A percentile compares a stretch with the other conserved stretches of the same genome.
phyloP scores from a whole-genome alignment of 2,329 filamentous ascomycete species.

The Biscogniauxia marginata region DNA sequence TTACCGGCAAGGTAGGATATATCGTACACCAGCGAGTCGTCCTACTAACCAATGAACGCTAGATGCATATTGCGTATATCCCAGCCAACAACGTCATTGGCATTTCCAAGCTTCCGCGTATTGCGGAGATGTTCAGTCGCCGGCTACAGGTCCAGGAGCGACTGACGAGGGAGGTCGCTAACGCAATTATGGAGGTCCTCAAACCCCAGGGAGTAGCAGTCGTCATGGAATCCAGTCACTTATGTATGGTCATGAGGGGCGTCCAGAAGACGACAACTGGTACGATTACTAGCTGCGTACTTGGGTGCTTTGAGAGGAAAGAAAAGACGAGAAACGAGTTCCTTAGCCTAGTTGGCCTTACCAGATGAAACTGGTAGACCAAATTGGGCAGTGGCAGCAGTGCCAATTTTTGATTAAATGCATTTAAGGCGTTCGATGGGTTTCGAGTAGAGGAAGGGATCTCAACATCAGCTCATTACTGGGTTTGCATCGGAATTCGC shows the following conservation, averaged over 20 bases:
- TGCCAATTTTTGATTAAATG: conserved; percentile 1
- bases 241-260: conserved; percentile 99
- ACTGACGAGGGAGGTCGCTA: conserved; percentile 91
- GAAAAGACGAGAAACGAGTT: conserved; percentile 97
- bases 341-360: conserved; percentile 74
- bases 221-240: conserved; percentile 93
- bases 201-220: conserved; percentile 94
- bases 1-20: conserved; percentile 79
- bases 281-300: conserved; percentile 94
- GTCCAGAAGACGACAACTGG: conserved; percentile 85
- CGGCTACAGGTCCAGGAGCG: conserved; percentile 95
- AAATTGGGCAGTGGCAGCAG: neutral
- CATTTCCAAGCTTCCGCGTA: conserved; percentile 90
- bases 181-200: conserved; percentile 89
- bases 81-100: conserved; percentile 85
- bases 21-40: neutral
- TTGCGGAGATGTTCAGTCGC: conserved; percentile 95
- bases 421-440: conserved; percentile 19
- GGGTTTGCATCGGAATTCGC: conserved; percentile 11
- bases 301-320: conserved; percentile 91
- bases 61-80: conserved; percentile 99
- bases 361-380: conserved; percentile 23
- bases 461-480: conserved; percentile 31
- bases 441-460: conserved; percentile 21
- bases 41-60: neutral